Base-by-base conservation (phyloP, 169 alveolate species). In the Plasmodium vivax region DNA sequence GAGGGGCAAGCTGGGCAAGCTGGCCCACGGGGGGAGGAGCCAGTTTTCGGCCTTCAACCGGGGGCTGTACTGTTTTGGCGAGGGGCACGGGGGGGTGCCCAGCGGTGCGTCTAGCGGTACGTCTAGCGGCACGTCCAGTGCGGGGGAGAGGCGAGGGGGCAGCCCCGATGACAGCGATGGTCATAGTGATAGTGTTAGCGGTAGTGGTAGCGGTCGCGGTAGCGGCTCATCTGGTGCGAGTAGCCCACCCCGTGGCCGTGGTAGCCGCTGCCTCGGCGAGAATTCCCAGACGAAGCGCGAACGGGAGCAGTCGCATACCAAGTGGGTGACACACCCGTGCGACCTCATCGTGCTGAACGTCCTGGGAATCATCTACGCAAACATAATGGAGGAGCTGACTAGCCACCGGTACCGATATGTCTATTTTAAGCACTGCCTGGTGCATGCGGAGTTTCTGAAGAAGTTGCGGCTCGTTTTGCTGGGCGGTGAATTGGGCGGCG, bases 401-500 rank as follows among this genome's bases (percentile, higher is more conserved):
- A 72, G 73, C 27, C 58, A 82, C 34, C 82, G 75, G 77, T 92
- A 92, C 9, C 51, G 84, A 72, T 92, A 23, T 82, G 82, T 82
- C 43, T 82, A 54, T 82, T 92, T 82, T 71, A 92, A 41, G 58
- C 62, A 43, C 23, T 71, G 73, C 32, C 10, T 72, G 23, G 27
- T 92, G 5, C 95, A 82, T 82, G n/a, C 77, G 6, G 92, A 81
- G 82, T 51, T 92, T 82, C 12, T 92, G 38, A 92, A 81, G 43
- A 82, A 51, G n/a, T 82, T 92, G 75, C 56, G 74, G 41, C 2
- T 19, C 8, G 68, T 68, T 10, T 27, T 82, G 58, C 38, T 68
- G 14, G 38, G 41, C 7, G 23, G 16, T 68, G 38, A 45, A 10
- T 0, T 10, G 56, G 56, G 19, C 36, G 84, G 38, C 8, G 6